Conservation (phyloP, 2,329 filamentous ascomycete genomes). For the Scedosporium minutisporum region DNA sequence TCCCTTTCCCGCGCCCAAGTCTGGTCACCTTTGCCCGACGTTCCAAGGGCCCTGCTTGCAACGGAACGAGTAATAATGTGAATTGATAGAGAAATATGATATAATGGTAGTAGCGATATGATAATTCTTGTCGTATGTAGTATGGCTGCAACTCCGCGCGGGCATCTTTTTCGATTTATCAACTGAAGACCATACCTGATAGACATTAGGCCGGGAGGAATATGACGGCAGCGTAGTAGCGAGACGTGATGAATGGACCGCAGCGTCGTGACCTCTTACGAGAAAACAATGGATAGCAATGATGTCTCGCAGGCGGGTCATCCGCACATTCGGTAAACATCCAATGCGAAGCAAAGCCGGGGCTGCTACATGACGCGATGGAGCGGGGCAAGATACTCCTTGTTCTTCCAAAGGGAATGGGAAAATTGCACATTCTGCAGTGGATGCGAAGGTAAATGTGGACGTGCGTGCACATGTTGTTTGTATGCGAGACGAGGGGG, state of each 20-base stretch:
- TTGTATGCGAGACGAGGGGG: neutral
- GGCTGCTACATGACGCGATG: neutral
- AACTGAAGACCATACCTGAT: neutral
- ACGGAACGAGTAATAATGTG: neutral
- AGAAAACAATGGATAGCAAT: neutral
- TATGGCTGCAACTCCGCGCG: too few species aligned
- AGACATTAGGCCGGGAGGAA: neutral
- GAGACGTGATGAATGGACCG: neutral
- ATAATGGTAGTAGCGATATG: too few species aligned
- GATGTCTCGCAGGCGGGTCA: neutral
- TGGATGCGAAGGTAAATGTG: neutral
- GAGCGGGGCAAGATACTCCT: neutral
- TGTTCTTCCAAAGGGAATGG: neutral
- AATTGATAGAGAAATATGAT: too few species aligned
- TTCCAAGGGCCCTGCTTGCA: neutral
- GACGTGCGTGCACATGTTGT: neutral
- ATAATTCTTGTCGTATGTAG: too few species aligned
- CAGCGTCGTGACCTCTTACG: neutral
- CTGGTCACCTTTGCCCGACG: neutral
- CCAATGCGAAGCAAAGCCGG: neutral
- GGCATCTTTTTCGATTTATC: neutral
- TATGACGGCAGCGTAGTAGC: neutral
- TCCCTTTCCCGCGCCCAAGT: neutral
- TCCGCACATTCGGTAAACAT: neutral
- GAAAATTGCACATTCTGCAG: neutral